These are phyloP conservation scores for Dipodascus albidus DNA, from an alignment of 805 yeast genomes.

Conservation along the genomic window DNA sequence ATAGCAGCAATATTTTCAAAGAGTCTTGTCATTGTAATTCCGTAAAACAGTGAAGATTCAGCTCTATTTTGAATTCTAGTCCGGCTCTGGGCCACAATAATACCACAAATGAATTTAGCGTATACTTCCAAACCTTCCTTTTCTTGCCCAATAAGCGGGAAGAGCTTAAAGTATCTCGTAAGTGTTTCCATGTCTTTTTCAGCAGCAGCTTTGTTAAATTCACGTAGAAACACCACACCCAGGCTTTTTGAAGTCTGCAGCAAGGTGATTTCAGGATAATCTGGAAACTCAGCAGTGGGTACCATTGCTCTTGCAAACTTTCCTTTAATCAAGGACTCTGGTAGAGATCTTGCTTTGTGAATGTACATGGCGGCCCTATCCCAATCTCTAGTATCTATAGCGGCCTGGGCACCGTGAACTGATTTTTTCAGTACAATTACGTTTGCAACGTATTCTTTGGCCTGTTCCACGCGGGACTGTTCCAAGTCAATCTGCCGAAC, in stretches of 20 bases:
- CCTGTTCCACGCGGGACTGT: constrained; percentile 46
- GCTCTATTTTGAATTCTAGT: constrained; percentile 33
- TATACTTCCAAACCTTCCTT: constrained; percentile 67
- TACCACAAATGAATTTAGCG: constrained; percentile 75
- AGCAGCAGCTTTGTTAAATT: constrained; percentile 62
- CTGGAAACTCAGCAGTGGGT: constrained; percentile 81
- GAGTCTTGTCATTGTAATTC: constrained; percentile 32
- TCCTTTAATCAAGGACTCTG: constrained; percentile 43
- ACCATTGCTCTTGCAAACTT: constrained; percentile 69
- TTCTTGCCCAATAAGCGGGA: constrained; percentile 73
- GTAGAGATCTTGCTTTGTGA: constrained; percentile 39
- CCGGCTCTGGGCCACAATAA: constrained; percentile 71
- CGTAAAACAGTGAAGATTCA: constrained; percentile 22
- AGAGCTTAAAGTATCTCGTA: constrained; percentile 71
- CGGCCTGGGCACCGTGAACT: constrained; percentile 52
- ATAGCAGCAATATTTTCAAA: constrained; percentile 79
- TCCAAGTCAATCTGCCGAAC: constrained; percentile 64
- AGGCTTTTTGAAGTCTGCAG: constrained; percentile 48
- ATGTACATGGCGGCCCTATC: constrained; percentile 67
- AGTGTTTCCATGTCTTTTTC: constrained; percentile 54
- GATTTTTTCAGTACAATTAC: constrained; percentile 56
- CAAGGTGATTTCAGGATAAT: constrained; percentile 51
- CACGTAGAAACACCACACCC: constrained; percentile 41
- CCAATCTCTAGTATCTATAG: constrained; percentile 63
- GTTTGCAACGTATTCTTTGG: constrained; percentile 52